Evolutionary conservation across 257 asterid genomes (phyloP), one percentile per base, ranked within the genome.

Genomic region (Gentiana dahurica): DNA sequence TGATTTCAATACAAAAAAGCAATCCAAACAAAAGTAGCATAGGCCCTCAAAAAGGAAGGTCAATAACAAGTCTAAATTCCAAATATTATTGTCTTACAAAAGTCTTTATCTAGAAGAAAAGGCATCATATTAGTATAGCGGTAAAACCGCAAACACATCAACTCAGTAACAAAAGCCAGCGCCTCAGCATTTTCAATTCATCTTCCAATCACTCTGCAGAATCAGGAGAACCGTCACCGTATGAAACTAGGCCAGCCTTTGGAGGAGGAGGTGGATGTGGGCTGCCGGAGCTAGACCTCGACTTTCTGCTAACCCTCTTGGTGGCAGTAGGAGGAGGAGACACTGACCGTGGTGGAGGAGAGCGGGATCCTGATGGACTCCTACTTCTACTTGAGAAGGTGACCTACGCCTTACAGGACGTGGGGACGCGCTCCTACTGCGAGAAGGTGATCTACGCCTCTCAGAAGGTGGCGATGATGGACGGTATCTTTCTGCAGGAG

Each of bases 211-310:
- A 24, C 24, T 24, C 24, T 24, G 24, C 24, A 24, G 91, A 86
- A 62, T 84, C 94, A 0, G 94, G 86, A n/a, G 93, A 85, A 43
- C 85, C 96, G 53, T 86, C 93, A 12, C 78, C 95, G 55, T 89
- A 89, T 2, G 95, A 81, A 51, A 86, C 97, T 49, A 89, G 72
- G 52, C 92, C 92, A 0, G 85, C 44, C 77, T 79, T 83, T 9
- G 68, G 62, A 12, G 92, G 84, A 24, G 92, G 76, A 24, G 24
- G 24, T 24, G 24, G 24, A 24, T 24, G 24, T 24, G 24, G 24
- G 9, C 83, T 79, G 45, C 49, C 24, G 4, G 94, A 89, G 67
- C 79, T 75, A 2, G 94, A 75, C 46, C 59, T 70, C 46, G 67
- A 80, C 60, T 75, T 80, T 24, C 24, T 24, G 65, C 60, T 71